Conservation (phyloP, 2,329 filamentous ascomycete genomes). For the Microcera coccophila region DNA sequence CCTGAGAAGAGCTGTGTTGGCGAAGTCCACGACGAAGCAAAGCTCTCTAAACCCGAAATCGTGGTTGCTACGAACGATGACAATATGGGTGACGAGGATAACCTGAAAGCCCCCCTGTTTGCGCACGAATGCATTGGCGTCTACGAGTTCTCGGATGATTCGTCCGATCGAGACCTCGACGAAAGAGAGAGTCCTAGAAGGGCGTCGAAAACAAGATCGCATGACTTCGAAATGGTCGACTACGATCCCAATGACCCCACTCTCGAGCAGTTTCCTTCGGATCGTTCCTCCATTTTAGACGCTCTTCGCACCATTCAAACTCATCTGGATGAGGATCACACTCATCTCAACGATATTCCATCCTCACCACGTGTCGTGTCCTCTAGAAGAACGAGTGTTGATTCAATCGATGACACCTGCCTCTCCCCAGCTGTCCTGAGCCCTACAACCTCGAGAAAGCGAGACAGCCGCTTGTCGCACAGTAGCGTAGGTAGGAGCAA, state of each 20-base stretch:
- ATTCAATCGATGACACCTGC: slow-evolving; percentile 35
- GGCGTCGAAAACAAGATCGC: slow-evolving; percentile 13
- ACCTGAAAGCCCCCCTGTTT: slow-evolving; percentile 40
- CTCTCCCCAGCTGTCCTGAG: slow-evolving; percentile 35
- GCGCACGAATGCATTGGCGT: slow-evolving; percentile 45
- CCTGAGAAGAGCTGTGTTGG: no score
- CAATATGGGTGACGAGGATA: slow-evolving; percentile 13
- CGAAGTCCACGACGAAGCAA: no score
- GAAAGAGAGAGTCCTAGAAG: slow-evolving; percentile 16
- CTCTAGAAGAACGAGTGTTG: slow-evolving; percentile 33
- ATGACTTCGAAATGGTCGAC: slow-evolving; percentile 15
- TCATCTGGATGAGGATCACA: slow-evolving; percentile 39
- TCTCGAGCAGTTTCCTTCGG: slow-evolving; percentile 46
- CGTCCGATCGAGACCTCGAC: slow-evolving; percentile 22
- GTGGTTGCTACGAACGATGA: slow-evolving; percentile 1
- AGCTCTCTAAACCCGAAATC: neutral
- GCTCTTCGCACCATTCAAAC: slow-evolving; percentile 45
- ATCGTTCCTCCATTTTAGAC: slow-evolving; percentile 42
- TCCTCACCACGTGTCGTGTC: slow-evolving; percentile 35
- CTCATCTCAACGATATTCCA: slow-evolving; percentile 34
- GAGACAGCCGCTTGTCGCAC: slow-evolving; percentile 31
- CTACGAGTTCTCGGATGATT: slow-evolving; percentile 35
- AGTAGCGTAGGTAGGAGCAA: slow-evolving; percentile 34
- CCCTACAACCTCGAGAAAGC: slow-evolving; percentile 30
- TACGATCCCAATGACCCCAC: slow-evolving; percentile 45